Percentiles rank a stretch among this genome's conserved stretches.
Conservation (phyloP, 495 filamentous ascomycete species). For the Bryoglossum gracile region DNA sequence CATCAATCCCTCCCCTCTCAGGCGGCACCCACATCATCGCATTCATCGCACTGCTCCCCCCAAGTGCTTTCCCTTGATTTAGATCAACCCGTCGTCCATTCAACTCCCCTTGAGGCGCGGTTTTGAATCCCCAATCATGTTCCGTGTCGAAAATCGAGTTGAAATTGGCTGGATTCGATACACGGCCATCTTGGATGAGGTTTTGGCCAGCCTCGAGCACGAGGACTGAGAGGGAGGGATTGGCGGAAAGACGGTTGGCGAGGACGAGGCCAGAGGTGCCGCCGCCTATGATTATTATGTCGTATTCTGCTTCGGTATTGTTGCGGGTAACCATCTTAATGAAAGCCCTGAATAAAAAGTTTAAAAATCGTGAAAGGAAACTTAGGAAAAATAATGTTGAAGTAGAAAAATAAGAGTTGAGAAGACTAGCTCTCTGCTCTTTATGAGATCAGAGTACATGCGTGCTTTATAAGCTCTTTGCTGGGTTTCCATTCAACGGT, state of each 20-base stretch:
- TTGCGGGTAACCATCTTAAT: no score
- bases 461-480: no score
- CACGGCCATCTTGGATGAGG: constrained; percentile 31
- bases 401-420: no score
- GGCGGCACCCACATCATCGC: constrained; percentile 53
- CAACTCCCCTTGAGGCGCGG: constrained; percentile 43
- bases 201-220: constrained; percentile 47
- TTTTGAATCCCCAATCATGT: constrained; percentile 47
- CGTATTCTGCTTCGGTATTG: constrained; percentile 24
- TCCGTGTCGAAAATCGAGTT: constrained; percentile 35
- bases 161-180: background rate
- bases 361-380: no score
- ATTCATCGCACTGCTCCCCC: constrained; percentile 51
- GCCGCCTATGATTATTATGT: constrained; percentile 76
- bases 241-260: constrained; percentile 45
- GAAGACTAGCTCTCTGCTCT: no score
- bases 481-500: no score
- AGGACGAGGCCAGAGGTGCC: constrained; percentile 81
- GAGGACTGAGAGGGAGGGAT: constrained; percentile 32
- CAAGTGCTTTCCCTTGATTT: constrained; percentile 49
- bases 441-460: no score
- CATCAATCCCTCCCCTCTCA: constrained; percentile 49
- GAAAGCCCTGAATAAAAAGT: no score
- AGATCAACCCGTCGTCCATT: constrained; percentile 46
- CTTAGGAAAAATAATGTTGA: no score